These are phyloP conservation scores for Saccharomycopsis hybrid DNA, from an alignment of 1,139 yeast species.

Conservation along the genomic window DNA sequence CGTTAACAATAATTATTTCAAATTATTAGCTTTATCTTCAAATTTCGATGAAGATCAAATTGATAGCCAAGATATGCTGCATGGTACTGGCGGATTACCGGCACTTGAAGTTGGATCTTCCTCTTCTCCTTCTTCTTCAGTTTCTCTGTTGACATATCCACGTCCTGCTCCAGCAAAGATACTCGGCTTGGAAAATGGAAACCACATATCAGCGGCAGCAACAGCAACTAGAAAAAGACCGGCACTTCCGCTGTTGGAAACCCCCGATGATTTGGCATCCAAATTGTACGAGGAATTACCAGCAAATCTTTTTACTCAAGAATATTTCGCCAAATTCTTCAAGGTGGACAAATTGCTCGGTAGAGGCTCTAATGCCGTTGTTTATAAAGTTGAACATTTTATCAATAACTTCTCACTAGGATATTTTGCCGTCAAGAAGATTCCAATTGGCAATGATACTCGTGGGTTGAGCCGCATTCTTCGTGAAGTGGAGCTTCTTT, in stretches of 20 bases:
- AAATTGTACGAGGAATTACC: constrained; percentile 30
- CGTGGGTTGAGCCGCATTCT: constrained; percentile 63
- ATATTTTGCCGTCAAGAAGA: constrained; percentile 74
- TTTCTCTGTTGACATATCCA: too few relatives aligned
- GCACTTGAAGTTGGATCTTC: background rate
- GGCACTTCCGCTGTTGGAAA: too few relatives aligned
- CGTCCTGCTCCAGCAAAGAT: too few relatives aligned
- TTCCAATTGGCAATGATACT: constrained; percentile 73
- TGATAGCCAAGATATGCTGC: too few relatives aligned
- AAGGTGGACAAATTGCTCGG: constrained; percentile 49
- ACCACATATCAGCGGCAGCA: background rate
- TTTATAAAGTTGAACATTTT: constrained; percentile 74
- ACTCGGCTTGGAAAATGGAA: background rate
- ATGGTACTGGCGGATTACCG: too few relatives aligned
- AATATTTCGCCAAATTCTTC: constrained; percentile 69
- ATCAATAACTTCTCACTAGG: constrained; percentile 70
- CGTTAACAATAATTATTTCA: constrained; percentile 26
- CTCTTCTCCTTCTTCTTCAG: too few relatives aligned
- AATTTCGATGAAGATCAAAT: constrained; percentile 9
- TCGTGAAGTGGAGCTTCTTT: constrained; percentile 65
- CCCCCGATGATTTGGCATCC: too few relatives aligned
- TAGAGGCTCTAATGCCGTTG: constrained; percentile 79
- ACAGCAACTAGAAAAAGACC: too few relatives aligned
- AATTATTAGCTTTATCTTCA: constrained; percentile 18
- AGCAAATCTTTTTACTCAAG: constrained; percentile 53